Evolutionary conservation across 2,329 filamentous ascomycete species (phyloP), one percentile per base, ranked within the genome.

Genomic region (Pseudogymnoascus sp.): DNA sequence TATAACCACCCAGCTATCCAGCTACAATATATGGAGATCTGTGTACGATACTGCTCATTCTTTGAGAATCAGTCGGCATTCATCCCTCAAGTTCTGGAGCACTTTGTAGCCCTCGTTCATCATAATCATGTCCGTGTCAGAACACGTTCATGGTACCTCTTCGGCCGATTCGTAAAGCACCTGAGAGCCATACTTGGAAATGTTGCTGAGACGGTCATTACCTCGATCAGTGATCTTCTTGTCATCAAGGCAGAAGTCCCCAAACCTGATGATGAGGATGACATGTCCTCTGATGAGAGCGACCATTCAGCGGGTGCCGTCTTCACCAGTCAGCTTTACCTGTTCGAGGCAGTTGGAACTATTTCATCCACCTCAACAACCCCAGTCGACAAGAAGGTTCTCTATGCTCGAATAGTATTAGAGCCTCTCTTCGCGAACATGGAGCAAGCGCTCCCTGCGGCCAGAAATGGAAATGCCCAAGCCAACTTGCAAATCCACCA

Each of bases 21-120:
- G 67, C 81, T 99, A 22, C 92, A 97, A 76, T 99, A 96, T 73
- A 97, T 99, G 93, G 95, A 99, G 75, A 96, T 96, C 37, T 96
- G 93, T 74, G 93, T 96, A 62, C 88, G 95, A 60, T 99, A 99
- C 76, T 90, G 89, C 73, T 85, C 87, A 28, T 96, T 97, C 75
- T 98, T 99, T 73, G 93, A 98, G 72, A 86, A 86, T 63, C 90
- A 96, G 72, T 82, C 87, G 31, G 81, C 88, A 22, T 87, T 91
- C 65, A 96, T 98, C 60, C 90, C 91, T 1, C 89, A 88, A 67
- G 91, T 95, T 1, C 81, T 99, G 43, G 92, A 97, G 71, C 92
- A 89, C 72, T 98, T 99, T 75, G 90, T 99, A 53, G 86, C 88
- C 11, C 84, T 97, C 59, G 90, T 95, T 3, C 96, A 98, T 72